Percentiles rank a stretch among this genome's conserved stretches.
phyloP scores from a whole-genome alignment of 495 filamentous ascomycete species.

The Talaromyces trachyspermus region DNA sequence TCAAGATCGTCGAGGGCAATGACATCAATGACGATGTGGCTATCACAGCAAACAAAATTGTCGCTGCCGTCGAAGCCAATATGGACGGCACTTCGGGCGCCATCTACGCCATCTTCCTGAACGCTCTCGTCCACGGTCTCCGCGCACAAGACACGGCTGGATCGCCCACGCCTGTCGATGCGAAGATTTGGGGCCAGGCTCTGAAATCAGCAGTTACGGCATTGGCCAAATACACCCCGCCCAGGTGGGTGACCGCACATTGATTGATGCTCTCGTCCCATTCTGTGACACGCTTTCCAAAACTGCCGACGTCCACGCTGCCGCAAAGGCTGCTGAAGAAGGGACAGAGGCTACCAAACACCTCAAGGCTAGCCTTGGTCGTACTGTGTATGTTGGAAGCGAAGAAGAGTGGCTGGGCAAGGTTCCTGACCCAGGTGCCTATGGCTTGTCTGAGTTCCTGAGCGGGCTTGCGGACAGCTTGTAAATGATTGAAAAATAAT shows the following conservation, averaged over 20 bases:
- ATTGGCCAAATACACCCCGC: slow-evolving; percentile 85
- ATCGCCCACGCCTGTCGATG: slow-evolving; percentile 39
- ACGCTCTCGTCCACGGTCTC: slow-evolving; percentile 73
- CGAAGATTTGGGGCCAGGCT: slow-evolving; percentile 66
- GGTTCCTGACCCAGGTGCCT: slow-evolving; percentile 88
- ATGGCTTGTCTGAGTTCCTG: slow-evolving; percentile 75
- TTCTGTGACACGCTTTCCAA: slow-evolving; percentile 66
- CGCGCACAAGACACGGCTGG: slow-evolving; percentile 45
- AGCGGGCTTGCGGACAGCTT: slow-evolving; percentile 55
- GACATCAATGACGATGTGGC: slow-evolving; percentile 61
- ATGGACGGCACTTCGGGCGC: slow-evolving; percentile 98
- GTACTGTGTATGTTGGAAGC: slow-evolving; percentile 90
- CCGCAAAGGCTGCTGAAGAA: slow-evolving; percentile 65
- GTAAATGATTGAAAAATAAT: slow-evolving; percentile 1
- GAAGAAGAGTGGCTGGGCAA: slow-evolving; percentile 62
- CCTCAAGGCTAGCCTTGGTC: slow-evolving; percentile 82
- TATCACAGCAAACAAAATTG: slow-evolving; percentile 64
- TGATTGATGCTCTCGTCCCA: slow-evolving; percentile 84
- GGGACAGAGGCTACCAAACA: slow-evolving; percentile 80
- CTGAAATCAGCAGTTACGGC: slow-evolving; percentile 61
- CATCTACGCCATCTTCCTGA: slow-evolving; percentile 92
- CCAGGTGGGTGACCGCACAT: slow-evolving; percentile 77
- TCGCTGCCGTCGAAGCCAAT: slow-evolving; percentile 71
- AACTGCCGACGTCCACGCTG: slow-evolving; percentile 56
- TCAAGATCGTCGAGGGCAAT: slow-evolving; percentile 52